Evolutionary conservation across 2,329 filamentous ascomycete genomes (phyloP).

Genomic region (Paecilomyces sp.): DNA sequence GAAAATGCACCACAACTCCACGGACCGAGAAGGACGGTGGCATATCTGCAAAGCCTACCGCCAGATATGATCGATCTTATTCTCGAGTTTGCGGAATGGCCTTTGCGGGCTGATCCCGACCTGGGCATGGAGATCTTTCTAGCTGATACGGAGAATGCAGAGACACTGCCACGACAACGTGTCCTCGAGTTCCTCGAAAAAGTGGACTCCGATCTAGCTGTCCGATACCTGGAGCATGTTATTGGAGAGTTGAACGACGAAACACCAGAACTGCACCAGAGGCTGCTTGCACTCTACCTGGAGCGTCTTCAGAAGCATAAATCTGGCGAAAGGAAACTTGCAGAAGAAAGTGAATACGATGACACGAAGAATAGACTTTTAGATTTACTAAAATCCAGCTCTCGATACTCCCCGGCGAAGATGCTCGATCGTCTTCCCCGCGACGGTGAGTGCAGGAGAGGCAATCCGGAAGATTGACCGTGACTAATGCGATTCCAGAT

Average conservation of each 20-base stretch:
- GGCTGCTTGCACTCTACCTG: slow-evolving; percentile 67
- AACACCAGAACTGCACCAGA: slow-evolving; percentile 81
- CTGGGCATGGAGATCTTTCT: slow-evolving; percentile 89
- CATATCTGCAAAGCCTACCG: slow-evolving; percentile 82
- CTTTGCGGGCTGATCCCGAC: slow-evolving; percentile 62
- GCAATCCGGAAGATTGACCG: background rate
- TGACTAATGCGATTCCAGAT: slow-evolving; percentile 46
- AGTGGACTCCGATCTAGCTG: slow-evolving; percentile 65
- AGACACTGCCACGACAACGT: slow-evolving; percentile 70
- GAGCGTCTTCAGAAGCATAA: slow-evolving; percentile 41
- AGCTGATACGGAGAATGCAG: slow-evolving; percentile 89
- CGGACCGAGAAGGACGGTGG: slow-evolving; percentile 76
- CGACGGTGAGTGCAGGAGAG: slow-evolving; percentile 54
- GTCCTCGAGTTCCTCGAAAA: slow-evolving; percentile 67
- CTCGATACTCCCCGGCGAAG: slow-evolving; percentile 71
- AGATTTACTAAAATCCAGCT: slow-evolving; percentile 66
- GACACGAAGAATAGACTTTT: slow-evolving; percentile 61
- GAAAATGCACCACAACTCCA: slow-evolving; percentile 51
- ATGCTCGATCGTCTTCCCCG: slow-evolving; percentile 71
- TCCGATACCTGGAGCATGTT: slow-evolving; percentile 82
- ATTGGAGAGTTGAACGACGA: slow-evolving; percentile 79
- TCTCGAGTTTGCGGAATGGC: slow-evolving; percentile 87
- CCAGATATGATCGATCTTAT: slow-evolving; percentile 86
- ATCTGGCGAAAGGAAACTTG: slow-evolving; percentile 28
- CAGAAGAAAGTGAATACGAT: slow-evolving; percentile 43